Conservation (phyloP, 495 filamentous ascomycete genomes). For the Hypomontagnella submonticulosa region DNA sequence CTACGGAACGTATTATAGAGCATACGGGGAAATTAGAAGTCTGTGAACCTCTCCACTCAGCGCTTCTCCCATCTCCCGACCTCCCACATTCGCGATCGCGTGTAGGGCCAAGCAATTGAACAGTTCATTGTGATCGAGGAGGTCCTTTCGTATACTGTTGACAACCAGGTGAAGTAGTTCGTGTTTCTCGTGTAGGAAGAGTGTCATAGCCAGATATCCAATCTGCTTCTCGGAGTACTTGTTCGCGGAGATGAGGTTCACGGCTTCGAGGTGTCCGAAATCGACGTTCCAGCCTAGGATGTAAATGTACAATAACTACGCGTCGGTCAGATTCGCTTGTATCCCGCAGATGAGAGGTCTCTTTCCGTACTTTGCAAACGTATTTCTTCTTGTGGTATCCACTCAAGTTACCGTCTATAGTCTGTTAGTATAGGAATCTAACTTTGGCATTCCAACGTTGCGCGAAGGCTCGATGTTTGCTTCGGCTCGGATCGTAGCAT, state of each 20-base stretch:
- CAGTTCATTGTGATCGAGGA: constrained; percentile 93
- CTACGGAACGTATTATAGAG: constrained; percentile 27
- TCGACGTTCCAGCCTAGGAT: constrained; percentile 99
- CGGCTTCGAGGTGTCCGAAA: constrained; percentile 97
- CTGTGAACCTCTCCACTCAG: constrained; percentile 93
- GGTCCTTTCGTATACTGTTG: constrained; percentile 97
- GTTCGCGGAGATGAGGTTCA: constrained; percentile 94
- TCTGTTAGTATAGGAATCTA: constrained; percentile 41
- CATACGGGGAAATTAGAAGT: constrained; percentile 94
- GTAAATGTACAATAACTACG: constrained; percentile 95
- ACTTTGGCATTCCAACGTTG: constrained; percentile 10
- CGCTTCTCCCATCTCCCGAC: constrained; percentile 96
- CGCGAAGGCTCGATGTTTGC: constrained; percentile 20
- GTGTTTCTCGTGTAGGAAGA: constrained; percentile 97
- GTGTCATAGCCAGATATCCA: constrained; percentile 95
- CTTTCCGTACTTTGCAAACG: constrained; percentile 85
- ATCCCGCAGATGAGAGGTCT: neutral
- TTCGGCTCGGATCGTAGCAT: constrained; percentile 38
- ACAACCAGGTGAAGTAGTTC: constrained; percentile 96
- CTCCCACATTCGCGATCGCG: constrained; percentile 97
- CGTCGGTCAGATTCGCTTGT: constrained; percentile 43
- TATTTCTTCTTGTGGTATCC: constrained; percentile 99
- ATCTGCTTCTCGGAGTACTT: constrained; percentile 99
- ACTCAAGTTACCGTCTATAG: constrained; percentile 82
- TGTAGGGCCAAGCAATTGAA: constrained; percentile 98